phyloP scores from a whole-genome alignment of 768 basidiomycete genomes.

The Tulasnella sp. region DNA sequence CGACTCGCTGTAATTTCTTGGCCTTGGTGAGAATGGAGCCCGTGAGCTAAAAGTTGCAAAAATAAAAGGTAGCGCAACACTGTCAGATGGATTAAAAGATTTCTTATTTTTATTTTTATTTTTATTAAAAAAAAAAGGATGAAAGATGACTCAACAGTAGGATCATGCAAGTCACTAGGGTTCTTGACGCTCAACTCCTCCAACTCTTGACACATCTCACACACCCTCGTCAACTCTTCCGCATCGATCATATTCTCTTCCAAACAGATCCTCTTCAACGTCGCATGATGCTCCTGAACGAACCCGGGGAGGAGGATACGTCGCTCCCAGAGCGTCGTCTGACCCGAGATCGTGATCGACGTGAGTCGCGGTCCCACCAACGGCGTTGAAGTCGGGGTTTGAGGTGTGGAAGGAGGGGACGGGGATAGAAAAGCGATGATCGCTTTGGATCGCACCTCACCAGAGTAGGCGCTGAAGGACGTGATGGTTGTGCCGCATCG shows the following conservation, averaged over 20 bases:
- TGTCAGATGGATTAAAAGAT: neutral
- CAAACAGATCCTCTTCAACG: conserved; percentile 13
- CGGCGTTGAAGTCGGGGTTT: neutral
- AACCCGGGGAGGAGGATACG: conserved; percentile 11
- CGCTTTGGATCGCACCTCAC: conserved; percentile 11
- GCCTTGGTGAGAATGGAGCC: conserved; percentile 6
- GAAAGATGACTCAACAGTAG: neutral
- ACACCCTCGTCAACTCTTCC: conserved; percentile 6
- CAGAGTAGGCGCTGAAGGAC: conserved; percentile 13
- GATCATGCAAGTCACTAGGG: conserved; percentile 14
- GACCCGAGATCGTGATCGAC: conserved; percentile 12
- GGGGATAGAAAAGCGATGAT: conserved; percentile 10
- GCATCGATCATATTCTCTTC: conserved; percentile 14
- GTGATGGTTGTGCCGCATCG: conserved; percentile 12
- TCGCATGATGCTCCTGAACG: conserved; percentile 1
- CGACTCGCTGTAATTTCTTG: neutral
- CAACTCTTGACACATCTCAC: conserved; percentile 13
- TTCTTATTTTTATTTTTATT: no score
- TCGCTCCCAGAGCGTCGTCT: conserved; percentile 15
- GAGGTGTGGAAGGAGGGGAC: neutral
- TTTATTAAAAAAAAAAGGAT: neutral
- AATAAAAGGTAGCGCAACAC: neutral
- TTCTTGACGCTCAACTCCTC: conserved; percentile 13
- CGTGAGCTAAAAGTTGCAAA: neutral
- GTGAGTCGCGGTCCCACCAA: neutral